Percentiles rank a stretch among this genome's conserved stretches.
Conservation (phyloP, 768 basidiomycete genomes). For the Lentinula sp. region DNA sequence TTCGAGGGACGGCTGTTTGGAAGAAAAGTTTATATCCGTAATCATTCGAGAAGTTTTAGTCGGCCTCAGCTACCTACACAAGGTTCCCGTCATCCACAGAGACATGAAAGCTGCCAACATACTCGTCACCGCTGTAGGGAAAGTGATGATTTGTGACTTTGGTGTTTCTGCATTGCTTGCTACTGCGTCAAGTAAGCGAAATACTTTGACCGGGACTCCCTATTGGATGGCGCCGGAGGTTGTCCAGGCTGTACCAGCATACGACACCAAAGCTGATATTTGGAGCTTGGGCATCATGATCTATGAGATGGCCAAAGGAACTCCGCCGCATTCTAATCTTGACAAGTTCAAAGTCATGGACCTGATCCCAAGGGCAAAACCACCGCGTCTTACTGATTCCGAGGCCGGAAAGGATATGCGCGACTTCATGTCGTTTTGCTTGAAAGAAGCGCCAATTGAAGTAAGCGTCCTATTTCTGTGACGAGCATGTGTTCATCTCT, state of each 20-base stretch:
- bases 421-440: slow-evolving; percentile 79
- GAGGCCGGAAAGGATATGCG: slow-evolving; percentile 82
- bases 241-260: slow-evolving; percentile 79
- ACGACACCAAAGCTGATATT: slow-evolving; percentile 97
- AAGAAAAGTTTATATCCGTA: slow-evolving; percentile 85
- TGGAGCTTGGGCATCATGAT: slow-evolving; percentile 97
- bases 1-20: slow-evolving; percentile 63
- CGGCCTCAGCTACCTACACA: slow-evolving; percentile 87
- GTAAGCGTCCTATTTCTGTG: slow-evolving; percentile 33
- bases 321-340: slow-evolving; percentile 86
- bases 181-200: slow-evolving; percentile 82
- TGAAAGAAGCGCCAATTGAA: slow-evolving; percentile 76
- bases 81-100: slow-evolving; percentile 90
- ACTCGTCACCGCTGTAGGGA: slow-evolving; percentile 81
- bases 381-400: slow-evolving; percentile 71
- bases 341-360: slow-evolving; percentile 85
- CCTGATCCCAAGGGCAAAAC: slow-evolving; percentile 79
- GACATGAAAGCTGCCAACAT: slow-evolving; percentile 98
- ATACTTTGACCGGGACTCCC: slow-evolving; percentile 94
- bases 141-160: slow-evolving; percentile 96
- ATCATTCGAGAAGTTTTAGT: slow-evolving; percentile 87
- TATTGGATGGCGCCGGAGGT: slow-evolving; percentile 99
- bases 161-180: slow-evolving; percentile 92
- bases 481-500: not conserved
- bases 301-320: slow-evolving; percentile 96